Evolutionary conservation across 495 filamentous ascomycete species (phyloP).

Genomic region (Delitschia confertaspora): DNA sequence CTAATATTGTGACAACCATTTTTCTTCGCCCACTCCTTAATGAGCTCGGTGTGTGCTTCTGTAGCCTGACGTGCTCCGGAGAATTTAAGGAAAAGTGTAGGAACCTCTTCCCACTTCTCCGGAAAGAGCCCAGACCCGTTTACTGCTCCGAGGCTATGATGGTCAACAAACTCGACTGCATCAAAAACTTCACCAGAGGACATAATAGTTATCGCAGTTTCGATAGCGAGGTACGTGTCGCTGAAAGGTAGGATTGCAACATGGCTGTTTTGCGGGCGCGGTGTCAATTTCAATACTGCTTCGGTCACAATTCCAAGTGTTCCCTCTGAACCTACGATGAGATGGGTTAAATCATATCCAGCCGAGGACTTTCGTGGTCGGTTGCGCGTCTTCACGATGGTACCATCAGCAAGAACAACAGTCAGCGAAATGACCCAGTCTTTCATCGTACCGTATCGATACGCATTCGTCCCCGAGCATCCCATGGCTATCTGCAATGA

Average conservation of each 20-base stretch:
- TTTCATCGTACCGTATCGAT: slow-evolving; percentile 90
- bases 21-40: slow-evolving; percentile 51
- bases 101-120: slow-evolving; percentile 61
- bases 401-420: slow-evolving; percentile 84
- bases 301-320: slow-evolving; percentile 86
- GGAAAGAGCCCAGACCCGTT: slow-evolving; percentile 64
- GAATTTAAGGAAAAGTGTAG: slow-evolving; percentile 94
- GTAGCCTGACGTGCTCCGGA: slow-evolving; percentile 60
- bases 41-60: slow-evolving; percentile 64
- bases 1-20: slow-evolving; percentile 53
- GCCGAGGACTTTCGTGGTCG: slow-evolving; percentile 72
- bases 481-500: slow-evolving; percentile 36
- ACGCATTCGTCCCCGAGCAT: slow-evolving; percentile 86
- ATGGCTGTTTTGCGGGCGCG: slow-evolving; percentile 60
- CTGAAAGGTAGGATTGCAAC: slow-evolving; percentile 80
- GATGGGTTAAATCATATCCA: slow-evolving; percentile 73
- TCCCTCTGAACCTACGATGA: slow-evolving; percentile 83
- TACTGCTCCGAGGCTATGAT: slow-evolving; percentile 81
- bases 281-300: slow-evolving; percentile 69
- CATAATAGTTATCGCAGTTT: slow-evolving; percentile 68
- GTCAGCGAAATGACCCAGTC: slow-evolving; percentile 88
- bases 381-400: slow-evolving; percentile 75
- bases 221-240: slow-evolving; percentile 64
- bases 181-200: slow-evolving; percentile 70
- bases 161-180: slow-evolving; percentile 83